A percentile compares a stretch with the other conserved stretches of the same genome.
Conservation (phyloP, 2,329 filamentous ascomycete species). For the Penicillium frequentans region DNA sequence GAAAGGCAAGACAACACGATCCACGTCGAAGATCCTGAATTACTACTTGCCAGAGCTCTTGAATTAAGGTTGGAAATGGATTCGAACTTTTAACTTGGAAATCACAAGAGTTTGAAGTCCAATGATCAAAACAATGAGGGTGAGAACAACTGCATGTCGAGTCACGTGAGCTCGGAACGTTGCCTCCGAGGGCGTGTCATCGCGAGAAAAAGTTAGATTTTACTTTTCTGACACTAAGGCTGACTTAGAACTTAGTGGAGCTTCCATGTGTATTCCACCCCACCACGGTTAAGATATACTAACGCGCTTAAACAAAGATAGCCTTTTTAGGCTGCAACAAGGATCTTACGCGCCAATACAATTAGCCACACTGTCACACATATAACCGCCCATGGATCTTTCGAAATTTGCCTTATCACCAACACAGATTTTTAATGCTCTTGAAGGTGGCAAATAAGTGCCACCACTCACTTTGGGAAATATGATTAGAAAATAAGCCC, state of each 20-base stretch:
- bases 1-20: conserved; percentile 12
- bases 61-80: neutral
- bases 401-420: no score
- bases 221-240: neutral
- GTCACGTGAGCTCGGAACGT: neutral
- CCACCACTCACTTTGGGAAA: no score
- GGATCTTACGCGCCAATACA: no score
- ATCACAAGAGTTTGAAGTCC: neutral
- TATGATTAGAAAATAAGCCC: no score
- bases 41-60: neutral
- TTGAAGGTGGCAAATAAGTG: no score
- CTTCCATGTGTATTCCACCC: neutral
- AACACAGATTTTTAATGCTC: no score
- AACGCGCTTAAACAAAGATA: no score
- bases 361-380: no score
- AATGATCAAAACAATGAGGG: neutral
- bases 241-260: neutral
- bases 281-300: no score
- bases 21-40: neutral
- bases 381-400: no score
- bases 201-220: neutral
- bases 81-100: neutral
- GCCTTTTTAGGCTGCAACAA: no score
- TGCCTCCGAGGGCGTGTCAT: neutral
- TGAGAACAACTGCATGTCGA: neutral